Conservation (phyloP, 805 yeast species). For the Isabelozyma rhagii region DNA sequence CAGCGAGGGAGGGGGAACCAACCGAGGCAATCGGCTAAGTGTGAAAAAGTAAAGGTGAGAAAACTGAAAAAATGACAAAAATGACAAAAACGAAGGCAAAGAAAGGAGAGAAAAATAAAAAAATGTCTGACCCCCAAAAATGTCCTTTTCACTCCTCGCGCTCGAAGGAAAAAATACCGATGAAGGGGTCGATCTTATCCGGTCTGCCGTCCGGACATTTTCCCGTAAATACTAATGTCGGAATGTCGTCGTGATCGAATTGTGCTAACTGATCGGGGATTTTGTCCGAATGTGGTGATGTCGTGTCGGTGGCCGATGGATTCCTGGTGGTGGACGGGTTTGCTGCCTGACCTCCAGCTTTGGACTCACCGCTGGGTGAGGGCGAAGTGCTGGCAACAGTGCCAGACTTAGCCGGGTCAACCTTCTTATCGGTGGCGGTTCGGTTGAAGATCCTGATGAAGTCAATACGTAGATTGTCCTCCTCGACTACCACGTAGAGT, state of each 20-base stretch:
- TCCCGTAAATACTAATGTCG: conserved; percentile 49
- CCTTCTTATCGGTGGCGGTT: background rate
- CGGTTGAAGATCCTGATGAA: conserved; percentile 44
- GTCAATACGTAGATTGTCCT: conserved; percentile 47
- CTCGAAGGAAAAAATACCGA: conserved; percentile 54
- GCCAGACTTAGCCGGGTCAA: background rate
- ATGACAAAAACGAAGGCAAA: background rate
- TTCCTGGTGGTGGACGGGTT: background rate
- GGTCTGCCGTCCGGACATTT: conserved; percentile 53
- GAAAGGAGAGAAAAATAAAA: background rate
- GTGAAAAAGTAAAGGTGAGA: background rate
- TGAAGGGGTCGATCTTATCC: conserved; percentile 50
- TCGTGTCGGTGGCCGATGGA: conserved; percentile 1
- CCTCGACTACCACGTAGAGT: conserved; percentile 47
- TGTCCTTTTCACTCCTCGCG: conserved; percentile 24
- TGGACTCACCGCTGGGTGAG: no score
- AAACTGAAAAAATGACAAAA: background rate
- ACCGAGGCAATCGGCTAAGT: background rate
- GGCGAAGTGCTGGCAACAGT: background rate
- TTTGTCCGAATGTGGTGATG: background rate
- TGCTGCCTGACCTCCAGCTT: background rate
- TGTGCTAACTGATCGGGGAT: background rate
- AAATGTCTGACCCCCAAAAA: background rate
- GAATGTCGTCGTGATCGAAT: conserved; percentile 30
- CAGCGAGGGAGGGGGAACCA: background rate